phyloP scores from a whole-genome alignment of 495 filamentous ascomycete species.

The Cercophora scortea region DNA sequence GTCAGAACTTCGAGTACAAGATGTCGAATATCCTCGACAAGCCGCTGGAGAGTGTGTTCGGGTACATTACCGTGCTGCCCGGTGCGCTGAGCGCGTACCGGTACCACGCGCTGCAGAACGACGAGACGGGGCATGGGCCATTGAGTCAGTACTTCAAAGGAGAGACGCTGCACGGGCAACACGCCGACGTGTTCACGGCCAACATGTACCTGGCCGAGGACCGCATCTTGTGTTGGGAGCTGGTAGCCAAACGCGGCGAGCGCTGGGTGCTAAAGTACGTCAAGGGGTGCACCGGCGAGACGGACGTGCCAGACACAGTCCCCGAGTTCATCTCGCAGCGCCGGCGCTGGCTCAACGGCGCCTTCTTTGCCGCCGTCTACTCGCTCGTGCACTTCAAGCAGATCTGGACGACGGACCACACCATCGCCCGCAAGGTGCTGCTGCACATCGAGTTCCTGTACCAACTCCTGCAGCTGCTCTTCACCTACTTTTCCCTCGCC shows the following conservation, averaged over 20 bases:
- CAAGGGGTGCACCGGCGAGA: slow-evolving; percentile 89
- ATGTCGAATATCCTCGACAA: slow-evolving; percentile 99
- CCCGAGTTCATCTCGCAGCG: slow-evolving; percentile 96
- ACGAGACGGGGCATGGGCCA: slow-evolving; percentile 89
- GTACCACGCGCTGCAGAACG: slow-evolving; percentile 95
- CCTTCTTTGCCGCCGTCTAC: slow-evolving; percentile 98
- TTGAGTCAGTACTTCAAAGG: slow-evolving; percentile 99
- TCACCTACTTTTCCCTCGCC: slow-evolving; percentile 96
- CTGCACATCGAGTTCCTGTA: slow-evolving; percentile 96
- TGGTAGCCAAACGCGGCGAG: slow-evolving; percentile 91
- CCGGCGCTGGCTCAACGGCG: slow-evolving; percentile 94
- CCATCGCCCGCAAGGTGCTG: slow-evolving; percentile 76
- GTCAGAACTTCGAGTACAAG: slow-evolving; percentile 99
- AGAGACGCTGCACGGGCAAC: slow-evolving; percentile 91
- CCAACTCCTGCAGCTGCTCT: slow-evolving; percentile 81
- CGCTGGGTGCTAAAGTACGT: slow-evolving; percentile 98
- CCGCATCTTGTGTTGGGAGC: slow-evolving; percentile 97
- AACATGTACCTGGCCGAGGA: slow-evolving; percentile 99
- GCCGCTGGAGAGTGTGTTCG: slow-evolving; percentile 92
- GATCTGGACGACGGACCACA: slow-evolving; percentile 93
- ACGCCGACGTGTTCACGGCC: slow-evolving; percentile 96
- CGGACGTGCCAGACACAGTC: slow-evolving; percentile 75
- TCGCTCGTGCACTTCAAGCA: slow-evolving; percentile 91
- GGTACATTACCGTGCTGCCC: slow-evolving; percentile 94
- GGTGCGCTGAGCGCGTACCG: slow-evolving; percentile 93